Evolutionary conservation across 805 yeast species (phyloP).

Genomic region (Isabelozyma gotoi): DNA sequence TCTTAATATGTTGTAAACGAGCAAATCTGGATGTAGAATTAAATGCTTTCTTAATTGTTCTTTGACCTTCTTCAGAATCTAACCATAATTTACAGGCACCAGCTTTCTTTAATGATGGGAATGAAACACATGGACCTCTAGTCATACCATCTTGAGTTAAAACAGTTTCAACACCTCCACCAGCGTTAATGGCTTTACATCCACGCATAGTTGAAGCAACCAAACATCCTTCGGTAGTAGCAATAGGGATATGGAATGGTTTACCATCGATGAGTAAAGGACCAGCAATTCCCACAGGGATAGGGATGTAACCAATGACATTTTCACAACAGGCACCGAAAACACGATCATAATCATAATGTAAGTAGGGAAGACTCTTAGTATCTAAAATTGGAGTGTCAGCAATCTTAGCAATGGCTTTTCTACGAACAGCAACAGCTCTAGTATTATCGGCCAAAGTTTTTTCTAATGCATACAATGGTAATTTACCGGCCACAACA

Average conservation of each 20-base stretch:
- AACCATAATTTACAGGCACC: constrained; percentile 96
- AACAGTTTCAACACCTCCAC: constrained; percentile 94
- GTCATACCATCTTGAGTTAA: constrained; percentile 98
- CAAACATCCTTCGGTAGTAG: constrained; percentile 98
- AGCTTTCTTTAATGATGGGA: constrained; percentile 79
- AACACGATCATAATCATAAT: constrained; percentile 92
- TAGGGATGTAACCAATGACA: constrained; percentile 93
- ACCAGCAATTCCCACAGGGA: constrained; percentile 98
- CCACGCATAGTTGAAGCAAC: constrained; percentile 99
- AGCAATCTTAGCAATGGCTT: constrained; percentile 82
- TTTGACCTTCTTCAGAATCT: constrained; percentile 93
- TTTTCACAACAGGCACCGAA: constrained; percentile 99
- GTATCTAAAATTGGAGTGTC: constrained; percentile 77
- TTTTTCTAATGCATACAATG: constrained; percentile 92
- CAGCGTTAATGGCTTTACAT: constrained; percentile 95
- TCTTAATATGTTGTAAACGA: constrained; percentile 82
- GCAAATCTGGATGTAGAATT: constrained; percentile 98
- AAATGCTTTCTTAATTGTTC: constrained; percentile 78
- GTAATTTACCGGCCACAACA: constrained; percentile 74
- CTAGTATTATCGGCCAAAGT: constrained; percentile 85
- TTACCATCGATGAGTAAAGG: constrained; percentile 89
- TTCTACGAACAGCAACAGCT: constrained; percentile 92
- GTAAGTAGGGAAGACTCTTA: constrained; percentile 70
- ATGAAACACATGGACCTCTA: constrained; percentile 96
- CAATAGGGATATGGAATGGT: constrained; percentile 94